Evolutionary conservation across 495 filamentous ascomycete species (phyloP), one percentile per base, ranked within the genome.

Genomic region (Letharia lupina): DNA sequence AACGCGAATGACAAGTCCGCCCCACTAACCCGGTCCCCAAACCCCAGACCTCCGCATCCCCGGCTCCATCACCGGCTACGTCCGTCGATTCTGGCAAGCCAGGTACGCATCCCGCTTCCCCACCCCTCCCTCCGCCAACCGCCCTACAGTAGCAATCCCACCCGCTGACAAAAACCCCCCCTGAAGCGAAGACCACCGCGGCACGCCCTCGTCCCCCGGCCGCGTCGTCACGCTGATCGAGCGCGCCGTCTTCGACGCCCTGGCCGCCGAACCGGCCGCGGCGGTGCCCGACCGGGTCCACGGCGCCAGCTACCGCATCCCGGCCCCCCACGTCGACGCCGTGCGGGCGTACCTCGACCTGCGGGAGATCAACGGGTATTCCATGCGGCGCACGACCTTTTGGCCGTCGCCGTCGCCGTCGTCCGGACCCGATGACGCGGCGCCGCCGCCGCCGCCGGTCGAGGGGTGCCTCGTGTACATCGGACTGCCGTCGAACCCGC

Each of bases 331-430:
- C 66, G 90, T 94, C 20, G 81, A 84, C 66, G 89, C 92, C 77
- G 95, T 96, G 5, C 87, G 89, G 65, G 82, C 89, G 63, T 93
- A 97, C 75, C 91, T 99, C 45, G 93, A 98, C 73, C 92, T 96
- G 65, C 88, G 95, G 18, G 95, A 99, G 77, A 96, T 97, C 70
- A 94, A 98, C 74, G 95, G 95, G 10, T 98, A 98, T 73, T 89
- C 84, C 42, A 91, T 94, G 68, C 91, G 95, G 73, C 90, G 90
- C 75, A 93, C 90, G 31, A 85, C 87, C 2, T 96, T 96, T 75
- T 52, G 65, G 18, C 68, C 68, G 0, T 56, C 65, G 6, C 68
- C 68, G 0, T 56, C 65, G 6, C 42, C 56, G 1, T 47, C 64
- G 7, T 50, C 45, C 5, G 59, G 39, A 65, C 10, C 20, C 11